Evolutionary conservation across 176 grass and related monocot species (phyloP).

Genomic region (Triticum dicoccoides): DNA sequence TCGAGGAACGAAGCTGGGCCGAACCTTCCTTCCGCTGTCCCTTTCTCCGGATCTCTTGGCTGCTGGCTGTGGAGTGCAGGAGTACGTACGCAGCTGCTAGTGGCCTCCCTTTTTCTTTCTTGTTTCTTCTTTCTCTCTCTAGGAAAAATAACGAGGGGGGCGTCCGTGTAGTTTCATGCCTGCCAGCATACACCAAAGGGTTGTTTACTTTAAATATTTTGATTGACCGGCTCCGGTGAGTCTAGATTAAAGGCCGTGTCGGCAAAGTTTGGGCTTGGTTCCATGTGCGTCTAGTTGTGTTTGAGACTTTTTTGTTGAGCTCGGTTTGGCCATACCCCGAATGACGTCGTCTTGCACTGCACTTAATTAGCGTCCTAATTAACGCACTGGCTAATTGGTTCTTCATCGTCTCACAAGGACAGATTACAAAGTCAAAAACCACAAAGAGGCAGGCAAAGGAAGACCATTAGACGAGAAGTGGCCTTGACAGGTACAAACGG

Average conservation of each 20-base stretch:
- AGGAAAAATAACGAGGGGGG: background rate
- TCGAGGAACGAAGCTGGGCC: background rate
- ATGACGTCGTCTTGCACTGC: background rate
- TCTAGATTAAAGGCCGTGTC: background rate
- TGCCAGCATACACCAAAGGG: background rate
- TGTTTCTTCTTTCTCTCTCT: background rate
- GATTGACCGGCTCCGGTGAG: background rate
- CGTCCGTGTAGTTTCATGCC: background rate
- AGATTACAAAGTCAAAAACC: background rate
- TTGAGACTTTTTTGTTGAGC: too few relatives aligned
- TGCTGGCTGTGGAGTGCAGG: background rate
- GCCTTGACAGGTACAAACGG: conserved; percentile 4
- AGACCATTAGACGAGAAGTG: conserved; percentile 1
- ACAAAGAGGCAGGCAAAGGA: background rate
- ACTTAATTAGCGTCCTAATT: background rate
- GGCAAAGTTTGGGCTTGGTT: too few relatives aligned
- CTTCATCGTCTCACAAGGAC: background rate
- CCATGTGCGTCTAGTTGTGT: too few relatives aligned
- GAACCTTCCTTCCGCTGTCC: background rate
- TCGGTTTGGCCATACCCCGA: too few relatives aligned
- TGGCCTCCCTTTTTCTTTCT: background rate
- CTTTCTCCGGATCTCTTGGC: background rate
- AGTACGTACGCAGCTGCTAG: background rate
- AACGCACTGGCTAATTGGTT: background rate
- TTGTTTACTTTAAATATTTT: background rate